Conservation (phyloP, 2,329 filamentous ascomycete species). For the Botrytis aclada region DNA sequence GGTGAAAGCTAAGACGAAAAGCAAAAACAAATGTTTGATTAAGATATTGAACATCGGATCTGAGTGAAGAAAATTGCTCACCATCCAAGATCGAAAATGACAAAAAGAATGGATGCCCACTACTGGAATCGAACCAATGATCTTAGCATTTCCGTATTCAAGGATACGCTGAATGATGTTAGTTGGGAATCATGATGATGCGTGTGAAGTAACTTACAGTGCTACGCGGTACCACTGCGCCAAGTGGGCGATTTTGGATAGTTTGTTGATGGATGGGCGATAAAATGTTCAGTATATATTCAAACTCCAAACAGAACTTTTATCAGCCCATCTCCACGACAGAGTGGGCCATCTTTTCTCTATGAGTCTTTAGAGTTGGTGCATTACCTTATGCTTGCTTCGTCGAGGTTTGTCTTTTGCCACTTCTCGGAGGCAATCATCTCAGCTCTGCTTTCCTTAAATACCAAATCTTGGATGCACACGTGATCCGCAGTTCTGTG, state of each 20-base stretch:
- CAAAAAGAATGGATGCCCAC: background rate
- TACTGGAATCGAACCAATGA: conserved; percentile 6
- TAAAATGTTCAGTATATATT: fast-evolving
- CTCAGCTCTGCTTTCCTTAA: no score
- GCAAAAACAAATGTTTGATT: background rate
- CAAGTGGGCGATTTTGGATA: background rate
- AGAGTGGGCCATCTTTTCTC: no score
- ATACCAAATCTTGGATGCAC: no score
- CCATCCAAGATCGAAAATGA: background rate
- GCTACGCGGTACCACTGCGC: background rate
- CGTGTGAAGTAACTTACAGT: no score
- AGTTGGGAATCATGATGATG: no score
- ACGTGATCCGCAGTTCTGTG: background rate
- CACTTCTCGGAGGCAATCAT: no score
- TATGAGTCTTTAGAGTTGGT: background rate
- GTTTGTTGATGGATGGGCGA: background rate
- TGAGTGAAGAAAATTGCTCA: background rate
- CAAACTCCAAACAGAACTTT: no score
- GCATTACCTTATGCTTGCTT: no score
- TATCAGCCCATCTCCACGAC: no score
- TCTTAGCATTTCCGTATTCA: background rate
- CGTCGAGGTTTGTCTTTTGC: no score
- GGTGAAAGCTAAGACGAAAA: no score
- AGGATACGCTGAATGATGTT: no score
- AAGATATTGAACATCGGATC: background rate